Evolutionary conservation across 306 rosid genomes (phyloP).

Genomic region (Sechiopsis laciniata): DNA sequence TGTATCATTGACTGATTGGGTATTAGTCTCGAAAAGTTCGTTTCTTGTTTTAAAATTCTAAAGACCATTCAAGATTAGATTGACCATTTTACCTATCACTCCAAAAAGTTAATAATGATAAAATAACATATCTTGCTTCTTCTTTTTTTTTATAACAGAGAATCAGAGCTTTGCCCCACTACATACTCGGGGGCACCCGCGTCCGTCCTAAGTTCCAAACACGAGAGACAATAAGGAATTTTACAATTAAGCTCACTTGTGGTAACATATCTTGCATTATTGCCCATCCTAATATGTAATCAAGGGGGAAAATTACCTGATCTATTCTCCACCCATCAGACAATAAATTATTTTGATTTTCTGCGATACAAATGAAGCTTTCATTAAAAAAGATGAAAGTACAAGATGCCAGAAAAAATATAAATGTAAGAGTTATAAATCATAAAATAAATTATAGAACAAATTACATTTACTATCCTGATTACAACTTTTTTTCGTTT

Average conservation of each 20-base stretch:
- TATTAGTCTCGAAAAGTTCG: background rate
- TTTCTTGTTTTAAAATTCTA: too few species aligned
- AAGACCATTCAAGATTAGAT: background rate
- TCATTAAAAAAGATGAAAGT: background rate
- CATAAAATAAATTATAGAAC: constrained; percentile 5
- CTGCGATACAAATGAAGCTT: constrained; percentile 32
- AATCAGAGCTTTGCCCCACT: too few species aligned
- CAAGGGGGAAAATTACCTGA: constrained; percentile 51
- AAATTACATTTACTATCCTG: background rate
- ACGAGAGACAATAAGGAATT: too few species aligned
- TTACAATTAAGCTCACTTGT: too few species aligned
- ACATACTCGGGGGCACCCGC: too few species aligned
- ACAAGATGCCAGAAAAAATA: constrained; percentile 5
- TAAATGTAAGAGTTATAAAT: background rate
- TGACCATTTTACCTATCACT: background rate
- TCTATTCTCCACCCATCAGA: constrained; percentile 86
- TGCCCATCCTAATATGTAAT: constrained; percentile 1
- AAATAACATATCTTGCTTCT: constrained; percentile 17
- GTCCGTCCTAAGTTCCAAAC: too few species aligned
- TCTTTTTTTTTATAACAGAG: too few species aligned
- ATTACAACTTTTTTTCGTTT: background rate
- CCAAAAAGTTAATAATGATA: background rate
- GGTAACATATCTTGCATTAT: background rate
- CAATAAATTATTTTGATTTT: constrained; percentile 81
- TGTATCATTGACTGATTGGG: too few species aligned